A percentile compares a stretch with the other conserved stretches of the same genome.
Conservation (phyloP, 2,329 filamentous ascomycete species). For the Diaporthe longicolla region DNA sequence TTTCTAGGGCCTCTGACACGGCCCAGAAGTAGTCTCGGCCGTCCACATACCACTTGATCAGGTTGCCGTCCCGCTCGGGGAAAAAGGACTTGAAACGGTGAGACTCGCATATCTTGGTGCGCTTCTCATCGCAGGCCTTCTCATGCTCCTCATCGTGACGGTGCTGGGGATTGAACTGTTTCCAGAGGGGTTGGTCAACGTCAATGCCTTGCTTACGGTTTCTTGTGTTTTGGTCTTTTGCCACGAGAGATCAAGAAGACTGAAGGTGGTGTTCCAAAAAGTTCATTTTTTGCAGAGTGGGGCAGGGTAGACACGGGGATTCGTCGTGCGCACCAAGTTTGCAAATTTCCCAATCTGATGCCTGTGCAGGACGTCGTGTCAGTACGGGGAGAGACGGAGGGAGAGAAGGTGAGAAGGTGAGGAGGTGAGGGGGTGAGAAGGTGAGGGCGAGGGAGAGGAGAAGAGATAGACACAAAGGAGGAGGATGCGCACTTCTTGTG, state of each 20-base stretch:
- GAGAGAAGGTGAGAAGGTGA: no score
- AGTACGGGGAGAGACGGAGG: background rate
- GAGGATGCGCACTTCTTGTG: constrained; percentile 70
- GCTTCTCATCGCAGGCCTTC: constrained; percentile 84
- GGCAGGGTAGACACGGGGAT: background rate
- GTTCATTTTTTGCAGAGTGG: no score
- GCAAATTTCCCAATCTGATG: constrained; percentile 74
- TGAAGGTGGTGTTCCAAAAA: background rate
- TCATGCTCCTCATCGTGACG: constrained; percentile 96
- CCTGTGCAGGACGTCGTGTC: constrained; percentile 48
- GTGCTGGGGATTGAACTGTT: constrained; percentile 84
- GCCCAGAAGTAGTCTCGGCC: constrained; percentile 96
- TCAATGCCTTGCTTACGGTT: background rate
- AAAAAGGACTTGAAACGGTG: constrained; percentile 94
- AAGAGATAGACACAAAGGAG: constrained; percentile 23
- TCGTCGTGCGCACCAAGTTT: constrained; percentile 66
- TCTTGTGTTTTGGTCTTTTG: no score
- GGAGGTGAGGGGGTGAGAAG: background rate
- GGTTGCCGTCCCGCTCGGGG: constrained; percentile 86
- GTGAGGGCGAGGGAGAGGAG: background rate
- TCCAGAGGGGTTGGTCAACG: constrained; percentile 20
- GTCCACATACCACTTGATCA: constrained; percentile 97
- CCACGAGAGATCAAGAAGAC: background rate
- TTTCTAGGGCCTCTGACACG: constrained; percentile 89
- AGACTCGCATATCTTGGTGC: constrained; percentile 76